Conservation (phyloP, 2,329 filamentous ascomycete species). For the Talaromyces sp. region DNA sequence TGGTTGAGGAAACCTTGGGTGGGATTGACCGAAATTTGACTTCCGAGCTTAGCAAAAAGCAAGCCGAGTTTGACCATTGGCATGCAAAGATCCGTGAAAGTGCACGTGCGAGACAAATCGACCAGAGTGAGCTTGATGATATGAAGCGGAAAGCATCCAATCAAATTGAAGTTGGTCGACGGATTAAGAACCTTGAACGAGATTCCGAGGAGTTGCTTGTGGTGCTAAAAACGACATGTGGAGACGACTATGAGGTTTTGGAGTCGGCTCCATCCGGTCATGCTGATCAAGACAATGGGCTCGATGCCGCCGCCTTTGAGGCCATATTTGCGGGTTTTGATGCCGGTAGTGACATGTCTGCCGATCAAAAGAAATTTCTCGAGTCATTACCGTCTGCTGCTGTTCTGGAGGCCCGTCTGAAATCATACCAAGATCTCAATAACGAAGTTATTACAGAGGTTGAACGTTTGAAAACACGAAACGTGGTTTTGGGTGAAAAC, state of each 20-base stretch:
- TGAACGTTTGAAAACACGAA: constrained; percentile 66
- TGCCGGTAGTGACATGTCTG: constrained; percentile 35
- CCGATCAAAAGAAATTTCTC: constrained; percentile 38
- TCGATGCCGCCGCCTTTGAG: constrained; percentile 30
- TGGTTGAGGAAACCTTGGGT: constrained; percentile 75
- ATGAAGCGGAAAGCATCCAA: constrained; percentile 61
- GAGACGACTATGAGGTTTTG: constrained; percentile 38
- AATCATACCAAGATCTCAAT: constrained; percentile 66
- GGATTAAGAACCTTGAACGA: constrained; percentile 70
- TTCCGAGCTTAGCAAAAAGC: constrained; percentile 73
- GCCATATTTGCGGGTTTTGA: constrained; percentile 34
- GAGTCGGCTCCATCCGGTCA: constrained; percentile 44
- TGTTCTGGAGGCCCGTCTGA: constrained; percentile 61
- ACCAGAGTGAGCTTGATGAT: constrained; percentile 66
- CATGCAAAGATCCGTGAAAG: constrained; percentile 76
- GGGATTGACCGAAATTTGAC: constrained; percentile 76
- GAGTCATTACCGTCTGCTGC: constrained; percentile 53
- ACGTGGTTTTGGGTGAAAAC: constrained; percentile 76
- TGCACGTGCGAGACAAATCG: constrained; percentile 70
- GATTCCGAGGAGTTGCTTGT: constrained; percentile 66
- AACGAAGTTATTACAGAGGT: constrained; percentile 62
- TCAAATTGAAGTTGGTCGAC: constrained; percentile 59
- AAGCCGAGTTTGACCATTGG: constrained; percentile 73
- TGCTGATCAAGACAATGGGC: constrained; percentile 38
- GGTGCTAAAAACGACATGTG: constrained; percentile 44